Evolutionary conservation across 768 basidiomycete species (phyloP).

Genomic region (Boletus sensibilis): DNA sequence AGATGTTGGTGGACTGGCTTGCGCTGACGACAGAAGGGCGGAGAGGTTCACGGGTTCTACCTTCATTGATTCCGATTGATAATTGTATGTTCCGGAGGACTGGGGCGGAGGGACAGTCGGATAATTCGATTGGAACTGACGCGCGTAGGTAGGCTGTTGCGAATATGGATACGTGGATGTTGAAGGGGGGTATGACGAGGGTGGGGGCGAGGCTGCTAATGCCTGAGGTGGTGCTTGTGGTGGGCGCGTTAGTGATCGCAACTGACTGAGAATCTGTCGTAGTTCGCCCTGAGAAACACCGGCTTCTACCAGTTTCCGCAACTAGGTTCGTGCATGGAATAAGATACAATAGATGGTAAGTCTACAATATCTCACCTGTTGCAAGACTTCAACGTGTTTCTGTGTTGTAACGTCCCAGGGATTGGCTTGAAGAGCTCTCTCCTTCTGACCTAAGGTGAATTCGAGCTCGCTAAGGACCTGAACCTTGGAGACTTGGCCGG

Average conservation of each 20-base stretch:
- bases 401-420: slow-evolving; percentile 68
- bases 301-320: slow-evolving; percentile 70
- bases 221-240: slow-evolving; percentile 34
- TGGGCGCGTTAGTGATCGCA: slow-evolving; percentile 59
- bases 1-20: slow-evolving; percentile 24
- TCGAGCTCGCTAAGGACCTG: slow-evolving; percentile 85
- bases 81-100: slow-evolving; percentile 27
- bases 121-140: slow-evolving; percentile 31
- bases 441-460: slow-evolving; percentile 77
- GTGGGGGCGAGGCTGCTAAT: slow-evolving; percentile 29
- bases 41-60: slow-evolving; percentile 32
- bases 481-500: slow-evolving; percentile 59
- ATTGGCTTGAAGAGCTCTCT: slow-evolving; percentile 67
- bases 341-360: not conserved
- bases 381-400: slow-evolving; percentile 74
- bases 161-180: slow-evolving; percentile 32
- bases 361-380: slow-evolving; percentile 58
- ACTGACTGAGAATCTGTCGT: slow-evolving; percentile 68
- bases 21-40: slow-evolving; percentile 27
- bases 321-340: slow-evolving; percentile 37
- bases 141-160: slow-evolving; percentile 30
- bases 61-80: slow-evolving; percentile 29
- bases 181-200: slow-evolving; percentile 23
- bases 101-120: slow-evolving; percentile 34
- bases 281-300: slow-evolving; percentile 81